These are phyloP conservation scores for Nannochloropsis salina DNA, from an alignment of 108 stramenopile species.

Conservation along the genomic window DNA sequence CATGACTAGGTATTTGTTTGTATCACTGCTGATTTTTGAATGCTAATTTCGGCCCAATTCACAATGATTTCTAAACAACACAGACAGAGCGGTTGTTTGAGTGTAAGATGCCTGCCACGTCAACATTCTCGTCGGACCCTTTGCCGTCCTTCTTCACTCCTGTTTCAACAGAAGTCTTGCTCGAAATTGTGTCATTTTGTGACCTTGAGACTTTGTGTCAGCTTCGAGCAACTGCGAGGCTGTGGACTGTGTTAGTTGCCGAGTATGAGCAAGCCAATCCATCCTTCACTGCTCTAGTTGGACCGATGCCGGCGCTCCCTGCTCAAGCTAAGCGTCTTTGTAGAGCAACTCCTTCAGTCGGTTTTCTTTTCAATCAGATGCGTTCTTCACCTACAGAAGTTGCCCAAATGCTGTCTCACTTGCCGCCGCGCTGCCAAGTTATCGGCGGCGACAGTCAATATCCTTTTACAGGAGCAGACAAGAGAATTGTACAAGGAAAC, in stretches of 20 bases:
- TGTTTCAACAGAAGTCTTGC: background rate
- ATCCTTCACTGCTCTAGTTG: background rate
- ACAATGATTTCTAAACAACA: no score
- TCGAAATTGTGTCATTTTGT: constrained; percentile 11
- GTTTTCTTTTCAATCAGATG: background rate
- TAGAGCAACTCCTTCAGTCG: background rate
- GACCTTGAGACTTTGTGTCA: background rate
- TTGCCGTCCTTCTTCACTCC: background rate
- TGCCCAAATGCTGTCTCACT: background rate
- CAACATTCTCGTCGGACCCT: background rate
- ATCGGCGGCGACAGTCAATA: background rate
- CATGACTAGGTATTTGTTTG: no score
- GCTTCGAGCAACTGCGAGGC: background rate
- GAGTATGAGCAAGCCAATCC: background rate
- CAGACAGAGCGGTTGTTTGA: no score
- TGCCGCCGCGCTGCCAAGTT: background rate
- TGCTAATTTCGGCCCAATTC: no score
- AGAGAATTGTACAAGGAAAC: background rate
- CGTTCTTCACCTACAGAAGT: background rate
- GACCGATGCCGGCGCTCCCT: background rate
- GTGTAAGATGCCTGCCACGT: background rate
- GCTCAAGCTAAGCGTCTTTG: background rate
- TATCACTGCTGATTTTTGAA: no score
- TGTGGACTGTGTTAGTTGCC: background rate
- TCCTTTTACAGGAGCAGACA: background rate